Base-by-base conservation (phyloP, 75 land plant genomes). In the Pseudotsuga menziesii region DNA sequence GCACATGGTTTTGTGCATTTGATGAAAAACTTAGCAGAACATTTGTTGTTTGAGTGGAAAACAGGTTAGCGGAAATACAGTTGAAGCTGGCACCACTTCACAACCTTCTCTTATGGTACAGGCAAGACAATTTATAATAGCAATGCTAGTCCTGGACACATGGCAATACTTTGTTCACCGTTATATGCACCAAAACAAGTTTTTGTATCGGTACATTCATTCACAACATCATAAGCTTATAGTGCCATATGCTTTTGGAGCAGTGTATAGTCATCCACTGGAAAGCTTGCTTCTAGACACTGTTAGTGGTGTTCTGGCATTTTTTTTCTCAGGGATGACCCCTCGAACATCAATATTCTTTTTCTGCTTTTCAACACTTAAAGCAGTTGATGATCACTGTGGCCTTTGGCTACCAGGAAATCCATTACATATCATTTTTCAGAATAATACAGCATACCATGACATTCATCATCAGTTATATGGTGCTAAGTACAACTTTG, bases 81-180 rank as follows among this genome's bases (percentile, higher is more conserved):
- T 48, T 48, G 12, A 11, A 9, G 54, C 54, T 48, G 54, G 54
- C 54, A 48, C 11, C 9, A 48, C 11, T 48, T 1, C 54, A 48
- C 54, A 48, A 44, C 79, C 79, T 78, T 73, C 79, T 25, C 78
- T 78, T 19, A 3, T 76, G 5, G 74, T 69, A 20, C 72, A 70
- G 48, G 79, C 79, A 78, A 73, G 78, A 75, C 78, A 75, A 26
- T 78, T 78, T 27, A 20, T 79, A 58, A 77, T 77, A n/a, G 94
- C 87, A 29, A 92, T 92, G 94, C 41, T 89, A 36, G 83, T 89
- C 13, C 61, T 92, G 76, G 94, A 92, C 72, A 89, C 94, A 39
- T 92, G 94, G 94, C 94, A 92, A 61, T 92, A 92, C 54, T 92
- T 92, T 71, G 77, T 87, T 83, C 94, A 92, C 60, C 84, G 94